Evolutionary conservation across 345 rosid genomes (phyloP), one percentile per base, ranked within the genome.

Genomic region (Turritis glabra): DNA sequence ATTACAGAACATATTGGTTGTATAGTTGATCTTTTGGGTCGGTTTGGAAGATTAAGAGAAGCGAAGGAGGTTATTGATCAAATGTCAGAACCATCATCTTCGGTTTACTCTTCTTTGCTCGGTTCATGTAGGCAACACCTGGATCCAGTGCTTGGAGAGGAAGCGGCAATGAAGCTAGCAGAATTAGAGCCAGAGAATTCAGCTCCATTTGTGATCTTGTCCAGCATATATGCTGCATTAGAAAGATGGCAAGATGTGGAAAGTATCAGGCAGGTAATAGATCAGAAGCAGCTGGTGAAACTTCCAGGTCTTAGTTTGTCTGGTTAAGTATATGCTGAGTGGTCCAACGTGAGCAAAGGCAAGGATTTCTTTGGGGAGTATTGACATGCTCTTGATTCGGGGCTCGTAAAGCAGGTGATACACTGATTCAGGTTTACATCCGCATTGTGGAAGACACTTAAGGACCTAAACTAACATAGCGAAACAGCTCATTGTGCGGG

Each of bases 211-310:
- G 91, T 89, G 81, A 79, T 83, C 44, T 76, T 89, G 58, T 87
- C 94, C 33, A 83, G 79, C 64, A 84, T 89, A 30, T 83, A 85
- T 74, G 87, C 88, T 38, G 84, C 70, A 15, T 27, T 83, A n/a
- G 87, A 79, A 78, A 84, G 82, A 67, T 84, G 91, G 91, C 64
- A 30, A 35, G 85, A 84, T 60, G 89, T 75, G 63, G 88, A 83
- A 80, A 84, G 80, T 76, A 67, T 79, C 30, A 83, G 92, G 73
- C 79, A 69, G 35, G 72, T 72, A 64, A 78, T 85, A 65, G 74
- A 82, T 71, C 67, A 76, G 44, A 87, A 80, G 74, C 82, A 78
- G 63, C 76, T 84, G 54, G 80, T 54, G 74, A 84, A 87, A 77
- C 77, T 73, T 44, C 79, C 89, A 2, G 90, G 87, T 41, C 57